Percentiles rank a stretch among this genome's conserved stretches.
Conservation (phyloP, 2,329 filamentous ascomycete genomes). For the Nemania diffusa region DNA sequence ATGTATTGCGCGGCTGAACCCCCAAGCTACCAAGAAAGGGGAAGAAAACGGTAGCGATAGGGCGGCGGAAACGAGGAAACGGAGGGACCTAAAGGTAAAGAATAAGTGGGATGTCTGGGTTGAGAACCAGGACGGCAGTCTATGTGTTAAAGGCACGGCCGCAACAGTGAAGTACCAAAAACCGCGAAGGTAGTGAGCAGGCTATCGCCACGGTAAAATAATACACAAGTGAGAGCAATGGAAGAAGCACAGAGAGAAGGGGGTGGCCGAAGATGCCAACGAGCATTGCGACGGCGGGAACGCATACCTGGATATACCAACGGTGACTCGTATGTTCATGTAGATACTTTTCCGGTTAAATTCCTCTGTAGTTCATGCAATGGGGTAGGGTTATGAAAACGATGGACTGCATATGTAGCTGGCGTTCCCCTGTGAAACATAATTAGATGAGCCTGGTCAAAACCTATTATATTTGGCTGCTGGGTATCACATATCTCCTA, state of each 20-base stretch:
- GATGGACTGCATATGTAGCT: too few species aligned
- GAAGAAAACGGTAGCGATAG: constrained; percentile 49
- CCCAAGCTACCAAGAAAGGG: constrained; percentile 36
- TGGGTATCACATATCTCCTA: constrained; percentile 28
- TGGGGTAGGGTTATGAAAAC: too few species aligned
- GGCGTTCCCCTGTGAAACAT: too few species aligned
- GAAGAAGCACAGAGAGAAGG: too few species aligned
- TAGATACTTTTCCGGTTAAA: too few species aligned
- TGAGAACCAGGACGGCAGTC: constrained; percentile 67
- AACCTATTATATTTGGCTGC: neutral
- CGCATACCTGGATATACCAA: neutral
- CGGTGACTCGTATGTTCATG: too few species aligned
- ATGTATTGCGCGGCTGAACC: constrained; percentile 65
- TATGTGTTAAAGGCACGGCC: constrained; percentile 70
- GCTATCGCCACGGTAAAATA: neutral
- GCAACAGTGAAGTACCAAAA: constrained; percentile 12
- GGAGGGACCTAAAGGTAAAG: constrained; percentile 44
- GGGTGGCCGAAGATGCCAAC: too few species aligned
- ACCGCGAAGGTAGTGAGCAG: too few species aligned
- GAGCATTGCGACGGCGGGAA: neutral
- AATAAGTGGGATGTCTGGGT: constrained; percentile 71
- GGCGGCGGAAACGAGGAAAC: constrained; percentile 40
- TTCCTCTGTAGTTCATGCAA: too few species aligned
- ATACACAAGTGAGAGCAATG: too few species aligned
- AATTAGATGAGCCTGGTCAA: neutral